phyloP scores from a whole-genome alignment of 495 filamentous ascomycete genomes.

The Podospora comata region DNA sequence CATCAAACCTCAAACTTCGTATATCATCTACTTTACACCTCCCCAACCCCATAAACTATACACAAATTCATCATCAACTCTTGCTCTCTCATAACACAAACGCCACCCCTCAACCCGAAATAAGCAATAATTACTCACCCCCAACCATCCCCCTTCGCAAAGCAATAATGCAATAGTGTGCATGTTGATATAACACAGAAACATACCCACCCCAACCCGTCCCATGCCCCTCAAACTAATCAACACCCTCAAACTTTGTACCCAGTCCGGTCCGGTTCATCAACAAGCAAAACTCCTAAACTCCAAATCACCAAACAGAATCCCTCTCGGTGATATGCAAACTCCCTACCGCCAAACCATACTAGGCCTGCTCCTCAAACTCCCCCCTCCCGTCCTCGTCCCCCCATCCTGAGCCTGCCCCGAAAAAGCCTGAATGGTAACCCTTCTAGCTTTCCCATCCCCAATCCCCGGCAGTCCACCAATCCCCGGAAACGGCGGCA shows the following conservation, averaged over 20 bases:
- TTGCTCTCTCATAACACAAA: not conserved
- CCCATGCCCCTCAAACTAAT: not conserved
- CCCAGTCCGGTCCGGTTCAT: too few species aligned
- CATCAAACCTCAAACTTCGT: conserved; percentile 6
- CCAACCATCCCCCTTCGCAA: not conserved
- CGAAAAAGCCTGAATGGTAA: conserved; percentile 29
- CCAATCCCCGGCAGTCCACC: not conserved
- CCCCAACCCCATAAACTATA: not conserved
- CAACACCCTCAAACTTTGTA: not conserved
- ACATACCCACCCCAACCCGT: not conserved
- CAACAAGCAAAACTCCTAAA: not conserved
- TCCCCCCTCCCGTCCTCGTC: not conserved
- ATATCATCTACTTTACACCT: not conserved
- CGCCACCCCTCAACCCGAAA: not conserved
- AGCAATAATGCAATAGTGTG: not conserved
- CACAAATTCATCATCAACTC: not conserved
- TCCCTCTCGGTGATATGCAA: conserved; percentile 1
- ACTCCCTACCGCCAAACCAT: conserved; percentile 24
- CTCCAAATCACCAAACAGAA: not conserved
- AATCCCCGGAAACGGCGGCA: conserved; percentile 9
- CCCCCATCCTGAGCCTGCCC: conserved; percentile 7
- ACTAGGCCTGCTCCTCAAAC: conserved; percentile 20
- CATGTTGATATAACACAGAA: not conserved
- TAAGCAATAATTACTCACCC: not conserved
- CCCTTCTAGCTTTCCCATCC: conserved; percentile 34